phyloP scores from a whole-genome alignment of 257 asterid species.

The Paulownia fortunei region DNA sequence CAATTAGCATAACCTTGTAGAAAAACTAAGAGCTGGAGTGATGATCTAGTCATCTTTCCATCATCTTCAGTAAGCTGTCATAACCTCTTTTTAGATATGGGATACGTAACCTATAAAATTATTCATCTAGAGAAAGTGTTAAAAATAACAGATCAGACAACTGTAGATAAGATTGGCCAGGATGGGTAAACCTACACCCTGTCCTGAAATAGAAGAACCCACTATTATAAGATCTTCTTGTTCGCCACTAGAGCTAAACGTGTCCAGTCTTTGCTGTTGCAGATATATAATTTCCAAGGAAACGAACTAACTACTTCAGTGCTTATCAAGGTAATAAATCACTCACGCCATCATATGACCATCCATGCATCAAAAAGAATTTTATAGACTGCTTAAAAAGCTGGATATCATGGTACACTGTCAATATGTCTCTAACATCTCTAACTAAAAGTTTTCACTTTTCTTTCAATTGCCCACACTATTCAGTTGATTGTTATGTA shows the following conservation, averaged over 20 bases:
- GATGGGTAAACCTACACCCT: background rate
- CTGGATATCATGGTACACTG: background rate
- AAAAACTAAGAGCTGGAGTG: background rate
- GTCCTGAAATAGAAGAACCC: background rate
- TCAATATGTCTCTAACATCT: background rate
- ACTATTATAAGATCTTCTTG: background rate
- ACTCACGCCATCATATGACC: background rate
- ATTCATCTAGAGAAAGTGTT: background rate
- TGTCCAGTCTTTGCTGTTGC: background rate
- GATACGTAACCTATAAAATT: background rate
- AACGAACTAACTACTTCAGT: background rate
- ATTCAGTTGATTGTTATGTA: slow-evolving; percentile 6
- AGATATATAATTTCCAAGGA: background rate
- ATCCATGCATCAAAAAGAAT: background rate
- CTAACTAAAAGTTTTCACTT: background rate
- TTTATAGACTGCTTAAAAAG: background rate
- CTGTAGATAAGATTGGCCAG: background rate
- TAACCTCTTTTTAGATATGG: slow-evolving; percentile 2
- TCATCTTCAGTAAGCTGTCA: background rate
- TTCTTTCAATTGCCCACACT: background rate
- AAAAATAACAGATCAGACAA: background rate
- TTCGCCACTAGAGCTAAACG: background rate
- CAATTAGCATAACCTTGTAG: background rate
- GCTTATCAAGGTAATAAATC: background rate
- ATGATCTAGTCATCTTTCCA: background rate